Evolutionary conservation across 805 yeast genomes (phyloP), one percentile per base, ranked within the genome.

Genomic region (Teunomyces aglyptinius): DNA sequence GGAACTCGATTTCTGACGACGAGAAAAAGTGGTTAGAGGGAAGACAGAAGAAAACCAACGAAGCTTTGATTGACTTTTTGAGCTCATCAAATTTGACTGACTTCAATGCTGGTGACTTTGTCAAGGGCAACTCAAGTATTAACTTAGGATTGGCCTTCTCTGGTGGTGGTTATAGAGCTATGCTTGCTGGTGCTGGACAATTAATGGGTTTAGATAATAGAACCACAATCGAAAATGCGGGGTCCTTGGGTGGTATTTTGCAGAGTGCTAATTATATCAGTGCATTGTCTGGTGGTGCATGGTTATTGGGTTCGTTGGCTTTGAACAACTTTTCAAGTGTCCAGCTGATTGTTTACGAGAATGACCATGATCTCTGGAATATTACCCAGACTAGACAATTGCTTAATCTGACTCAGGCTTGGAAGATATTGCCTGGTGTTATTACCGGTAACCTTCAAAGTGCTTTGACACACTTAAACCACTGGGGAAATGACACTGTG

Each of bases 221-320:
- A 53, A 83, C 94, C 2, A 75, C 82, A 11, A 68, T 67, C 22
- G 71, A 74, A 4, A 60, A 67, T 31, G 52, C 40, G 6, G 44
- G 43, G 15, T 85, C 86, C 11, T 63, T 89, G 35, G 91, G 92
- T 28, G 95, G 96, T 4, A 64, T 89, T 19, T 66, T 89, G 31
- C 89, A 86, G 56, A 68, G 86, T 5, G 60, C 89, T 1, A 78
- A 86, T 10, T 89, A 90, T 59, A 63, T 89, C 4, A 68, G 88
- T 4, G 96, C 92, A 6, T 75, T 89, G 31, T 83, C 91, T 12
- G 96, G 96, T 27, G 96, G 96, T 22, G 77, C 86, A 11, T 89
- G 96, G 96, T 70, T 87, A 41, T 71, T 88, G 22, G 85, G 88
- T 1, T 77, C 91, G 7, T 64, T 89, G 26, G 81, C 78, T 0